Evolutionary conservation across 176 grass and related monocot species (phyloP).

Genomic region (Tuctoria greenei): DNA sequence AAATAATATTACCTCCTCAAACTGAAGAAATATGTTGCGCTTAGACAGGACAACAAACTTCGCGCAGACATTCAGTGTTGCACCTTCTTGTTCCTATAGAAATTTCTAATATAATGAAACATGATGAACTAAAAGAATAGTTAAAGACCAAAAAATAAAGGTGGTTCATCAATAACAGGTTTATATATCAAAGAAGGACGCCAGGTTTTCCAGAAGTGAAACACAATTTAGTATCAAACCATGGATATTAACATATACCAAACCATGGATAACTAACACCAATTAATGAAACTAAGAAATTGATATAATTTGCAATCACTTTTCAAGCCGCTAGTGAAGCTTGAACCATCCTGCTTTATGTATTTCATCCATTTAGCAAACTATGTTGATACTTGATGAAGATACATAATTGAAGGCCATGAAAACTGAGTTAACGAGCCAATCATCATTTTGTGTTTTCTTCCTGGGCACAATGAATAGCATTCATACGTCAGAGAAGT

Average conservation of each 20-base stretch:
- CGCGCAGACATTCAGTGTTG: slow-evolving; percentile 87
- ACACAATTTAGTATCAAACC: too few species aligned
- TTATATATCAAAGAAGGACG: neutral
- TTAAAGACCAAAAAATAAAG: slow-evolving; percentile 9
- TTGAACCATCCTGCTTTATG: neutral
- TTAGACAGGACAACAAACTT: slow-evolving; percentile 83
- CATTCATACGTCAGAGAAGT: neutral
- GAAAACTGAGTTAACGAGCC: too few species aligned
- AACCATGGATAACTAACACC: neutral
- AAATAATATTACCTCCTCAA: slow-evolving; percentile 70
- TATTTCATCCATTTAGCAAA: slow-evolving; percentile 14
- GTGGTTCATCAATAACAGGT: neutral
- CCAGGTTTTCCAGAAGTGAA: neutral
- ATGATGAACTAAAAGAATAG: slow-evolving; percentile 35
- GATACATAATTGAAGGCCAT: too few species aligned
- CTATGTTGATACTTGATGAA: neutral
- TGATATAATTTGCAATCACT: neutral
- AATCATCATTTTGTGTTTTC: neutral
- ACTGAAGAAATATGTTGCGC: slow-evolving; percentile 91
- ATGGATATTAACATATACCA: too few species aligned
- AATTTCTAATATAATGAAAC: slow-evolving; percentile 47
- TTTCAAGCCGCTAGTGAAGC: neutral
- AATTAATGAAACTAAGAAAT: slow-evolving; percentile 1
- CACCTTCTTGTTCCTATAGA: slow-evolving; percentile 92
- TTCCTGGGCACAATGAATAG: neutral